Percentiles rank a stretch among this genome's conserved stretches.
phyloP scores from a whole-genome alignment of 495 filamentous ascomycete species.

The Trichoderma asperelloides region DNA sequence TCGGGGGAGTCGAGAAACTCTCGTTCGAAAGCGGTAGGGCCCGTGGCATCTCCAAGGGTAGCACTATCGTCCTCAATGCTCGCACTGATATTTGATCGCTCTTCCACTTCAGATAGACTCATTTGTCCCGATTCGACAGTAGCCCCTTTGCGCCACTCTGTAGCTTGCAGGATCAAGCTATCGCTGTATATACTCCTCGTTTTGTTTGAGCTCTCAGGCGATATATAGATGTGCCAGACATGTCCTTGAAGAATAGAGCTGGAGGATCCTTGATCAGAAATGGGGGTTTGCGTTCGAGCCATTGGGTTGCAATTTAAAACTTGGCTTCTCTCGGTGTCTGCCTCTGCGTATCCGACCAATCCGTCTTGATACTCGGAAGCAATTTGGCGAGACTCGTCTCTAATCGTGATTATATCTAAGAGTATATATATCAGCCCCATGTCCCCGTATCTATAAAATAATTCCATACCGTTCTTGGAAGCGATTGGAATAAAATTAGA shows the following conservation, averaged over 20 bases:
- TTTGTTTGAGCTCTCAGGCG: conserved; percentile 1
- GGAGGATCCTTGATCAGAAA: not conserved
- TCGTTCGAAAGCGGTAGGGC: conserved; percentile 21
- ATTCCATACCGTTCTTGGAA: not conserved
- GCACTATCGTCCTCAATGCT: not conserved
- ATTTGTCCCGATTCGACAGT: not conserved
- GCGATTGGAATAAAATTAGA: conserved; percentile 45
- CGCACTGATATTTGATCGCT: not conserved
- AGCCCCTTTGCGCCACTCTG: not conserved
- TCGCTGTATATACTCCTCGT: conserved; percentile 2
- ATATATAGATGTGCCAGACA: not conserved
- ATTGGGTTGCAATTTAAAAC: not conserved
- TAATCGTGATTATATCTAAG: conserved; percentile 48
- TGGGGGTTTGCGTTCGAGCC: not conserved
- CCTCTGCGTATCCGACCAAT: conserved; percentile 56
- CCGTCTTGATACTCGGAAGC: conserved; percentile 89
- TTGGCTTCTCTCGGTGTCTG: conserved; percentile 13
- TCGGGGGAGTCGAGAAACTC: conserved; percentile 60
- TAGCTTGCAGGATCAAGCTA: not conserved
- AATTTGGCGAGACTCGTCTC: conserved; percentile 85
- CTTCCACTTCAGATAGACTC: not conserved
- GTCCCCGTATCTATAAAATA: too few species aligned
- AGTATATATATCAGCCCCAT: not conserved
- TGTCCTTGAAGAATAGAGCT: not conserved
- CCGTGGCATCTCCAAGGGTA: not conserved